These are phyloP conservation scores for Penium margaritaceum DNA, from an alignment of 139 green algal species.

Conservation along the genomic window DNA sequence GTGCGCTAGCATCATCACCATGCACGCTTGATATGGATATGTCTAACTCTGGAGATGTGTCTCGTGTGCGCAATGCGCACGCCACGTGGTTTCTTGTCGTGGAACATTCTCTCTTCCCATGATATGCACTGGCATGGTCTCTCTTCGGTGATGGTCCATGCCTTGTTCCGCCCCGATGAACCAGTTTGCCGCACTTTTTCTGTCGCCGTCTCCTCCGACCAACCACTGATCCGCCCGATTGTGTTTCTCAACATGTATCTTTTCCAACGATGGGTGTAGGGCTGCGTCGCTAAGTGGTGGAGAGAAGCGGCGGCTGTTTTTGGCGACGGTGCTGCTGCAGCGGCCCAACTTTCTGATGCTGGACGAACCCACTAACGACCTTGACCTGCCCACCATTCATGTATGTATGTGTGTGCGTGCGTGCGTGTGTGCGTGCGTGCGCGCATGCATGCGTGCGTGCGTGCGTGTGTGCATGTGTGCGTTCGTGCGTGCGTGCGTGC, in stretches of 20 bases:
- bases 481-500: neutral
- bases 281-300: constrained; percentile 55
- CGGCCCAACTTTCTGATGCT: constrained; percentile 64
- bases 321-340: constrained; percentile 61
- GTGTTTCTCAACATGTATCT: too few relatives aligned
- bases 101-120: neutral
- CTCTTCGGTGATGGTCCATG: too few relatives aligned
- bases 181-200: neutral
- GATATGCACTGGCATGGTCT: neutral
- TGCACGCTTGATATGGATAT: too few relatives aligned
- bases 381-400: constrained; percentile 66
- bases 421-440: too few relatives aligned
- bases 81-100: neutral
- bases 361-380: constrained; percentile 66
- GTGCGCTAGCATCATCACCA: too few relatives aligned
- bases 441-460: too few relatives aligned
- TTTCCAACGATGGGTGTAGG: constrained; percentile 17
- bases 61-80: neutral
- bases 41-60: neutral
- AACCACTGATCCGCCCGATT: neutral
- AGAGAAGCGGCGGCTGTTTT: constrained; percentile 66
- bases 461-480: neutral
- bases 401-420: too few relatives aligned
- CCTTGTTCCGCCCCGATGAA: too few relatives aligned
- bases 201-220: too few relatives aligned